Base-by-base conservation (phyloP, 257 asterid species). In the Solanum paucissectum region DNA sequence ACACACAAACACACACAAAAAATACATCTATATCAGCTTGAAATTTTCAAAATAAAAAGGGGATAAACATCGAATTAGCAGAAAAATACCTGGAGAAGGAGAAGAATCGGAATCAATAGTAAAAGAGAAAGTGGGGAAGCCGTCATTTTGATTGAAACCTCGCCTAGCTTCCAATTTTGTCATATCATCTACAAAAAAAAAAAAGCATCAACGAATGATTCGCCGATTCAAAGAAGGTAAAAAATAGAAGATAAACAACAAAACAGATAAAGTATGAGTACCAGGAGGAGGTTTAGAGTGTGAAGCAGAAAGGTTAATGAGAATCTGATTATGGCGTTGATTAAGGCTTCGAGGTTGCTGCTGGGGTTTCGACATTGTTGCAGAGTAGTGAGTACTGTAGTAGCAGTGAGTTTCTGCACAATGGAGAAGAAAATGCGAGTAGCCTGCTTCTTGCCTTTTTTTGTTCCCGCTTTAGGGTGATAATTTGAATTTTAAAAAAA, bases 341-440 rank as follows among this genome's bases (percentile, higher is more conserved):
- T 96, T 96, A 84, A 96, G 98, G 88, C 98, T 96, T 69, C 94
- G 79, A 25, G 95, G 90, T 60, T 27, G 91, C 86, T 87, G 93
- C 9, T 91, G 93, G 84, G 94, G 16, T 20, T 77, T 77, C 12
- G 85, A 95, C 98, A 95, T 95, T 33, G 25, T 86, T 69, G 44
- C 25, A 21, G 49, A 16, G 86, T 55, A 87, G 36, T 32, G 40
- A 83, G 85, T 71, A 71, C 49, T 46, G 58, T 2, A 32, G 73
- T 52, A 71, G 11, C 9, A 75, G 16, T 46, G 83, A 62, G 27
- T 58, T 58, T 58, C 68, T 58, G 68, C 68, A 58, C 68, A 58
- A 58, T 21, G 68, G 25, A 58, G 27, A 21, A 38, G 76, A 29
- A 18, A 62, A 84, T 44, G 62, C 32, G 12, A 27, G 16, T 13